These are phyloP conservation scores for Candida gorgasii DNA, from an alignment of 805 yeast species.

Conservation along the genomic window DNA sequence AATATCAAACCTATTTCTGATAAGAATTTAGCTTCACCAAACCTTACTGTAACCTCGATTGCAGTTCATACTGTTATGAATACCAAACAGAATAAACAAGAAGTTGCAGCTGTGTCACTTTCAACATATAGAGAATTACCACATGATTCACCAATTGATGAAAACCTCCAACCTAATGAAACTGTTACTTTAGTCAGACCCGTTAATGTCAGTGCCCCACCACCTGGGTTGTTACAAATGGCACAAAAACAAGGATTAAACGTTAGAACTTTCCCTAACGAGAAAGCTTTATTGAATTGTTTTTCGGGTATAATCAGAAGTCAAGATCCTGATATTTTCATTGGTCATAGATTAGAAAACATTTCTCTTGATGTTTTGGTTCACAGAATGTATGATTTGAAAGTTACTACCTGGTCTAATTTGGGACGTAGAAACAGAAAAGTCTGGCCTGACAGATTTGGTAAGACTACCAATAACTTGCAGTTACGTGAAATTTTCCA, in stretches of 20 bases:
- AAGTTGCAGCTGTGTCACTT: constrained; percentile 78
- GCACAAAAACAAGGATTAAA: constrained; percentile 56
- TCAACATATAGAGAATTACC: constrained; percentile 70
- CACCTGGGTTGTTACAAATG: constrained; percentile 69
- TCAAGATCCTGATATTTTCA: constrained; percentile 86
- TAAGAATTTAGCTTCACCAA: constrained; percentile 54
- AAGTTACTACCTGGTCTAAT: constrained; percentile 74
- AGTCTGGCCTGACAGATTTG: constrained; percentile 76
- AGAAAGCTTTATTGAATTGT: constrained; percentile 70
- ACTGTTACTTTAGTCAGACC: constrained; percentile 80
- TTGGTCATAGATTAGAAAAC: constrained; percentile 85
- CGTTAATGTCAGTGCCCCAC: constrained; percentile 60
- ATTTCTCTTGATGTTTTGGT: constrained; percentile 76
- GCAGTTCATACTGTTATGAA: constrained; percentile 82
- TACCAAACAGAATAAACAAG: constrained; percentile 73
- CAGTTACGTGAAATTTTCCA: constrained; percentile 69
- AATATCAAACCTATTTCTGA: constrained; percentile 44
- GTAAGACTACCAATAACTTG: constrained; percentile 53
- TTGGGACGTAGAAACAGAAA: constrained; percentile 81
- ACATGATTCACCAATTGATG: constrained; percentile 74
- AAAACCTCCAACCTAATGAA: constrained; percentile 58
- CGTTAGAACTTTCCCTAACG: constrained; percentile 66
- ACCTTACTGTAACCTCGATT: constrained; percentile 67
- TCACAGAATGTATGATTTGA: constrained; percentile 75
- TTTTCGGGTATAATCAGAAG: constrained; percentile 68